A percentile compares a stretch with the other conserved stretches of the same genome.
Evolutionary conservation across 768 basidiomycete species (phyloP).

Genomic region (Chalciporus piperatus): DNA sequence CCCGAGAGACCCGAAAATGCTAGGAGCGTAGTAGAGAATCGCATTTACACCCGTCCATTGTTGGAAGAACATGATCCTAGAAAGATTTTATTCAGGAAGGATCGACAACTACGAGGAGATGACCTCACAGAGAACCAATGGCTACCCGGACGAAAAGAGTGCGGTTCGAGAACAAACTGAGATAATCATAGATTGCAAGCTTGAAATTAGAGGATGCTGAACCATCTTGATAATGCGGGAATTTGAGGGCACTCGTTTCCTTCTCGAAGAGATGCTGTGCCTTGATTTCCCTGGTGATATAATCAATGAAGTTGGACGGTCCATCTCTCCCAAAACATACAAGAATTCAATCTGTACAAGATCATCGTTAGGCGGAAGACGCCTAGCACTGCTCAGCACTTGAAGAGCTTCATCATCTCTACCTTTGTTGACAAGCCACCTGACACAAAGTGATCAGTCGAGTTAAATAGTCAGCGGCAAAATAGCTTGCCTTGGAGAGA

Average conservation of each 20-base stretch:
- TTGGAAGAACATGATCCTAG: conserved; percentile 74
- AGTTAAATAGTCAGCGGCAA: not conserved
- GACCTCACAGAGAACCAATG: conserved; percentile 52
- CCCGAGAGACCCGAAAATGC: conserved; percentile 61
- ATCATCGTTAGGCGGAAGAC: conserved; percentile 53
- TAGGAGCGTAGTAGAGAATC: conserved; percentile 74
- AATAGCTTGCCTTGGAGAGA: conserved; percentile 60
- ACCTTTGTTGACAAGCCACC: conserved; percentile 77
- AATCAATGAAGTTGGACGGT: not conserved
- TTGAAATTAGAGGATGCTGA: conserved; percentile 54
- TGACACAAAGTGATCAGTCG: conserved; percentile 15
- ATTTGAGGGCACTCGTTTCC: conserved; percentile 53
- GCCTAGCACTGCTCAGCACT: conserved; percentile 60
- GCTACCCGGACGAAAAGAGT: conserved; percentile 61
- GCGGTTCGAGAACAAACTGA: conserved; percentile 54
- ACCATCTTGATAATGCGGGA: conserved; percentile 66
- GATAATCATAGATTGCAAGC: conserved; percentile 58
- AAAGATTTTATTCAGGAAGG: not conserved
- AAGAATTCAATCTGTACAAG: conserved; percentile 73
- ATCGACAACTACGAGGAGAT: not conserved
- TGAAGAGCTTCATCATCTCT: conserved; percentile 70
- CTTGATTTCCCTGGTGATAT: conserved; percentile 56
- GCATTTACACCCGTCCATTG: conserved; percentile 82
- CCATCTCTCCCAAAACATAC: conserved; percentile 33
- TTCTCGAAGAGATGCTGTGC: conserved; percentile 73